These are phyloP conservation scores for Ceratobasidium sp. DNA, from an alignment of 1,284 basidiomycete species.

Conservation along the genomic window DNA sequence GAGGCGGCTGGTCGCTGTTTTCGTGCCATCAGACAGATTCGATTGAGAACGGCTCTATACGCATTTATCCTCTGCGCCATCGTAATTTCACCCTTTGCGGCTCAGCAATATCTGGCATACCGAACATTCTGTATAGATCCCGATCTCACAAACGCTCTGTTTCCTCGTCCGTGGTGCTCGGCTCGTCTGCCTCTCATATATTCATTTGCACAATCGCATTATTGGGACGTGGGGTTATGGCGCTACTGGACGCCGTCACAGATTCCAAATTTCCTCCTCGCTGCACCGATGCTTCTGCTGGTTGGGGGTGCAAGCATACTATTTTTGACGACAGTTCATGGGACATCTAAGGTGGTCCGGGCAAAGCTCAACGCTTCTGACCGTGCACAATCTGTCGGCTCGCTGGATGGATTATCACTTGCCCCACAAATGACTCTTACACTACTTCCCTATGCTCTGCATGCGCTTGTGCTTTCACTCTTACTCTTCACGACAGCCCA, in stretches of 20 bases:
- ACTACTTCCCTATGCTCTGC: conserved; percentile 73
- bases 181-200: conserved; percentile 77
- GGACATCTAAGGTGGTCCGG: background rate
- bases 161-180: conserved; percentile 75
- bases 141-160: background rate
- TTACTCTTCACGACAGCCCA: conserved; percentile 86
- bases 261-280: conserved; percentile 88
- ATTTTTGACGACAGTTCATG: background rate
- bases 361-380: background rate
- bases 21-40: background rate
- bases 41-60: conserved; percentile 54
- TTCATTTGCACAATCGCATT: conserved; percentile 82
- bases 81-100: conserved; percentile 73
- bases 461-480: conserved; percentile 71
- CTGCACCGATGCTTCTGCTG: conserved; percentile 74
- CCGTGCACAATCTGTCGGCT: background rate
- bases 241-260: conserved; percentile 88
- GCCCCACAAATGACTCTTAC: background rate
- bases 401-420: background rate
- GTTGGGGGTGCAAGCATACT: conserved; percentile 53
- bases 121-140: conserved; percentile 68
- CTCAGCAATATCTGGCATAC: conserved; percentile 79
- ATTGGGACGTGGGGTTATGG: conserved; percentile 91
- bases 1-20: background rate
- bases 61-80: conserved; percentile 63